Conservation (phyloP, 768 basidiomycete genomes). For the Suillus subalutaceus region DNA sequence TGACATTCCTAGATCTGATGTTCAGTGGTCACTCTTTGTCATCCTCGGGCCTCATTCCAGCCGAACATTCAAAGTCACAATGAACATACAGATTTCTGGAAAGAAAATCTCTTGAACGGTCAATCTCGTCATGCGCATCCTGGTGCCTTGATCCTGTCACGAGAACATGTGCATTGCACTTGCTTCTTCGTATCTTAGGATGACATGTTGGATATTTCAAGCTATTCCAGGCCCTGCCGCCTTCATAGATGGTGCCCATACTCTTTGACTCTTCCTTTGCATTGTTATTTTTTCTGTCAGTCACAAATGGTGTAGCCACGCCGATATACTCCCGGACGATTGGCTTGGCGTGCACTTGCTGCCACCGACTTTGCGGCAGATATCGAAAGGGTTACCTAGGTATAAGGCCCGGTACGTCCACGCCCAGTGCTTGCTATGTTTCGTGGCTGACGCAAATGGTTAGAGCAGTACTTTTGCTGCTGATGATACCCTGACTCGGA, state of each 20-base stretch:
- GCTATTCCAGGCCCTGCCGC: background rate
- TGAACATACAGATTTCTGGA: background rate
- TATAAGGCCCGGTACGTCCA: background rate
- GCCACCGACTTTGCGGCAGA: constrained; percentile 54
- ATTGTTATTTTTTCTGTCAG: constrained; percentile 42
- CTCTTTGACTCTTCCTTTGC: constrained; percentile 38
- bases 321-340: constrained; percentile 47
- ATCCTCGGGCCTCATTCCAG: background rate
- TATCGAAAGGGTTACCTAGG: constrained; percentile 49
- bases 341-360: constrained; percentile 68
- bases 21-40: background rate
- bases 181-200: background rate
- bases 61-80: background rate
- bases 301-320: constrained; percentile 46
- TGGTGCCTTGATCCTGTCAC: background rate
- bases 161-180: background rate
- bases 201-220: constrained; percentile 18
- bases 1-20: background rate
- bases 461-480: constrained; percentile 48
- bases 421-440: constrained; percentile 19
- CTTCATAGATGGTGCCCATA: constrained; percentile 38
- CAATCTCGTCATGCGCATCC: constrained; percentile 1
- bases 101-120: background rate
- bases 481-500: constrained; percentile 60
- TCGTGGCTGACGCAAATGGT: constrained; percentile 18